Evolutionary conservation across 1,139 yeast species (phyloP).

Genomic region (Neolecta irregularis): DNA sequence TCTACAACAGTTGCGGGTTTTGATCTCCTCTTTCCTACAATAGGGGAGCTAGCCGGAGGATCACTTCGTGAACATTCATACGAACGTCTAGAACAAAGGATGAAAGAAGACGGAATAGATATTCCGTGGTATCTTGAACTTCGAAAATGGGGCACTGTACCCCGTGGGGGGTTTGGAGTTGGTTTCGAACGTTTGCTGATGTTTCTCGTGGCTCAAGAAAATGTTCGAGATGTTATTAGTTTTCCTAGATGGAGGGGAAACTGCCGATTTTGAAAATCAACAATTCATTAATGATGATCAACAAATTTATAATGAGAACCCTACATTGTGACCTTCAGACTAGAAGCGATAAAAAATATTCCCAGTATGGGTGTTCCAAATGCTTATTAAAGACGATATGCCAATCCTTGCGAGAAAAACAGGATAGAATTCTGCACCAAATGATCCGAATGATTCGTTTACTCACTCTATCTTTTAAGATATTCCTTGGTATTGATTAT

Average conservation of each 20-base stretch:
- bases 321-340: no score
- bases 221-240: constrained; percentile 72
- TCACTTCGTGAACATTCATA: constrained; percentile 70
- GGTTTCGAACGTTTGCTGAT: constrained; percentile 80
- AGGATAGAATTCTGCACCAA: no score
- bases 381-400: no score
- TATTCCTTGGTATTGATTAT: no score
- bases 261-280: constrained; percentile 29
- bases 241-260: constrained; percentile 49
- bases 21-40: constrained; percentile 73
- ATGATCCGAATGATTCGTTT: no score
- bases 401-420: no score
- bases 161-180: constrained; percentile 95
- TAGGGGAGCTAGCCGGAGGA: constrained; percentile 96
- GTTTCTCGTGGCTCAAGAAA: constrained; percentile 55
- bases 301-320: no score
- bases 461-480: no score
- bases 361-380: no score
- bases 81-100: constrained; percentile 28
- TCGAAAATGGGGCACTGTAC: constrained; percentile 63
- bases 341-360: no score
- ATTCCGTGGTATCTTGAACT: constrained; percentile 60
- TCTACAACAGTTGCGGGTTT: constrained; percentile 69
- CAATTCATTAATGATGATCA: no score
- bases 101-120: constrained; percentile 37